Base-by-base conservation (phyloP, 306 rosid species). In the Vigna hirtella region DNA sequence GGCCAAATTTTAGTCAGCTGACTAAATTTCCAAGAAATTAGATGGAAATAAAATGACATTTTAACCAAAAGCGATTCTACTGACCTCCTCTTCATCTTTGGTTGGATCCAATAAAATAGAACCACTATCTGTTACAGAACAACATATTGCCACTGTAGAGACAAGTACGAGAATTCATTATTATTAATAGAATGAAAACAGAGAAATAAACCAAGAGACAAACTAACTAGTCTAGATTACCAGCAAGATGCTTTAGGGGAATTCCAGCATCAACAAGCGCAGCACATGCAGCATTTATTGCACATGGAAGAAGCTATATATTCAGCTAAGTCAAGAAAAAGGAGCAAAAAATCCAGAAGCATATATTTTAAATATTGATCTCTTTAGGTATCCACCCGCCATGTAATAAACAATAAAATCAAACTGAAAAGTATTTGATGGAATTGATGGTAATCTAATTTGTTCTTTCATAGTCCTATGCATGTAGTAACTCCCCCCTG, bases 241-340 rank as follows among this genome's bases (percentile, higher is more conserved):
- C 98, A 70, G 98, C 95, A 81, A 95, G 97, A 87, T 95, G 96
- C 71, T 84, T 92, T 18, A 95, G 84, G 70, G 98, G 98, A 77
- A 93, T 88, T 87, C 98, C 98, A 5, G 96, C 96, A 85, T 92
- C 98, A 9, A 95, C 93, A 66, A 92, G 89, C 45, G 98, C 97
- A 80, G 98, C 96, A 20, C 98, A 91, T 66, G 97, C 90, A 5
- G 98, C 96, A 84, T 95, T 95, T 65, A 95, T 91, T 76, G 98
- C 97, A 84, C 98, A 92, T 45, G 98, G 96, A 68, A 95, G 91
- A 77, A 95, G 98, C 98, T 92, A 86, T 47, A 70, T 42, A 79
- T 18, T 43, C 63, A 28, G 94, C n/a, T 43, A 66, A 30, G 94
- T 91, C 85, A 91, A 91, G 96, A 63, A 79, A 78, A 76, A 76